Conservation (phyloP, 352 stramenopile species). For the Phytophthora lateralis region DNA sequence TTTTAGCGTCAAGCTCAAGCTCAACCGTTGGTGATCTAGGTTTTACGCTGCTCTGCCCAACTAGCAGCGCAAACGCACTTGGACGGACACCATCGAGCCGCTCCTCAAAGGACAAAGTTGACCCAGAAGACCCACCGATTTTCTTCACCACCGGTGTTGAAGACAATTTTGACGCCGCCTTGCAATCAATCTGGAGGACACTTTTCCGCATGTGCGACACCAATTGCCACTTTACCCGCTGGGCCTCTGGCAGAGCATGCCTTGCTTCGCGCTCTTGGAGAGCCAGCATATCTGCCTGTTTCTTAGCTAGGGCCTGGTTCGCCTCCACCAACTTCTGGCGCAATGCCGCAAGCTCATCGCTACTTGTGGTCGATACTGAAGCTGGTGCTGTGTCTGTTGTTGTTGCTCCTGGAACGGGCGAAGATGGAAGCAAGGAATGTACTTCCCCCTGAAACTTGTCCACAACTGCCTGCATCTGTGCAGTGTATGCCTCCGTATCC, state of each 20-base stretch:
- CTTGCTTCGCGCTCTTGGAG: constrained; percentile 70
- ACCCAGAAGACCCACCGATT: neutral
- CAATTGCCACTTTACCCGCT: constrained; percentile 68
- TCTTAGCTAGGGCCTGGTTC: constrained; percentile 64
- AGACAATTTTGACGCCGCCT: constrained; percentile 30
- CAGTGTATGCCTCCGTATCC: constrained; percentile 40
- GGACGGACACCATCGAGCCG: constrained; percentile 66
- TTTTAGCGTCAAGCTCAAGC: constrained; percentile 49
- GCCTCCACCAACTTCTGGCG: constrained; percentile 70
- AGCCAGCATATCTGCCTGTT: constrained; percentile 68
- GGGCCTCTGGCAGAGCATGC: constrained; percentile 63
- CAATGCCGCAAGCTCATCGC: constrained; percentile 59
- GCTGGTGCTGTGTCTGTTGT: constrained; percentile 2
- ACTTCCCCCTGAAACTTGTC: constrained; percentile 67
- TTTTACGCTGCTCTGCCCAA: constrained; percentile 49
- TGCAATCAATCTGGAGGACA: constrained; percentile 67
- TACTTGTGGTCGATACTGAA: constrained; percentile 20
- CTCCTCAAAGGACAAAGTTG: constrained; percentile 52
- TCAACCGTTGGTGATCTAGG: constrained; percentile 35
- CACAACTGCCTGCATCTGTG: constrained; percentile 58
- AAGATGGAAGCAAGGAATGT: constrained; percentile 41
- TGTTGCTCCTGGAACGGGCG: constrained; percentile 17
- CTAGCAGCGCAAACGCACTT: constrained; percentile 66
- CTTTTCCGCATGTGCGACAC: constrained; percentile 65
- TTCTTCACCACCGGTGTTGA: constrained; percentile 24